Conservation (phyloP, 345 rosid genomes). For the Odontarrhena argentea region DNA sequence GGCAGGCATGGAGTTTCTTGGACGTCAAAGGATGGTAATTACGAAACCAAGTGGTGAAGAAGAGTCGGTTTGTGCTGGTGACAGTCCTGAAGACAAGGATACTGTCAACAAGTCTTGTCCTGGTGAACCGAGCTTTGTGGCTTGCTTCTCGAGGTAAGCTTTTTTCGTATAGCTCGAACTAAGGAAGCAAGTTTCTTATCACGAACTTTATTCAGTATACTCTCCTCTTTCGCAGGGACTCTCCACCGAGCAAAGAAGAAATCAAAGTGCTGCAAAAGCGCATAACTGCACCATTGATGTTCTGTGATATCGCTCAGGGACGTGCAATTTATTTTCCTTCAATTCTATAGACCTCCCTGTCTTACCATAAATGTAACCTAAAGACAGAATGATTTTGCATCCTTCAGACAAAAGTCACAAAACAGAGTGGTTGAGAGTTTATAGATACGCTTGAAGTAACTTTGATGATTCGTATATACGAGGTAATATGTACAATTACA, state of each 20-base stretch:
- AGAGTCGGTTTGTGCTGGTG: not conserved
- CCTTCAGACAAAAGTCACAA: conserved; percentile 1
- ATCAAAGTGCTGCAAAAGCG: conserved; percentile 55
- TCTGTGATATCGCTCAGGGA: conserved; percentile 66
- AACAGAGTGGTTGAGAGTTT: not conserved
- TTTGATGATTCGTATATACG: no score
- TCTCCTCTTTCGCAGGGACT: conserved; percentile 46
- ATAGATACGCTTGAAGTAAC: no score
- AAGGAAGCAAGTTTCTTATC: conserved; percentile 1
- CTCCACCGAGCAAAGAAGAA: conserved; percentile 59
- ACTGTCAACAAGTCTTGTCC: conserved; percentile 72
- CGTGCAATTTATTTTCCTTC: conserved; percentile 72
- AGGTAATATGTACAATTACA: no score
- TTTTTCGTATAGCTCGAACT: conserved; percentile 2
- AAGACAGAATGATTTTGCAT: not conserved
- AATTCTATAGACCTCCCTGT: conserved; percentile 47
- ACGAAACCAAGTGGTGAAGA: conserved; percentile 19
- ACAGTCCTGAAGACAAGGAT: conserved; percentile 6
- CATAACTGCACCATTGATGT: conserved; percentile 51
- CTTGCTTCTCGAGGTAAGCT: conserved; percentile 59
- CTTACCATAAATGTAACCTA: conserved; percentile 44
- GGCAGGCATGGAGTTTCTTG: conserved; percentile 72
- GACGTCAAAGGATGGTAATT: conserved; percentile 50
- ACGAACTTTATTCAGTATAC: not conserved
- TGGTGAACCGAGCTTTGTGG: conserved; percentile 63